These are phyloP conservation scores for Cordyceps militaris DNA, from an alignment of 2,329 filamentous ascomycete genomes.

Conservation along the genomic window DNA sequence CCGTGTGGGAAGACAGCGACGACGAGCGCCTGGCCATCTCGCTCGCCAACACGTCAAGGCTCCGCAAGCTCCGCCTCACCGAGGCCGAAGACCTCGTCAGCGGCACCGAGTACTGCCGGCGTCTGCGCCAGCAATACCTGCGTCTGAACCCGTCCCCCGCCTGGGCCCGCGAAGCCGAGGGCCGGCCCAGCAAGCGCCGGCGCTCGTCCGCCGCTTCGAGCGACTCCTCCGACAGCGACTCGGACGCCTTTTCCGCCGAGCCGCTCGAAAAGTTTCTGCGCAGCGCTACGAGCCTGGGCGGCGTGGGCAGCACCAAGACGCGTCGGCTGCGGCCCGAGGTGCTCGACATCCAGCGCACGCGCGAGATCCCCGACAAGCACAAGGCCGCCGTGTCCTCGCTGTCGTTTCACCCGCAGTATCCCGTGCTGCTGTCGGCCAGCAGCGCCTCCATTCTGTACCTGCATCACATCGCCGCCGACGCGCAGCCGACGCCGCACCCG, in stretches of 20 bases:
- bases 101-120: constrained; percentile 75
- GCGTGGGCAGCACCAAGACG: constrained; percentile 42
- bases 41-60: constrained; percentile 62
- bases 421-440: constrained; percentile 84
- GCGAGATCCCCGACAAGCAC: constrained; percentile 75
- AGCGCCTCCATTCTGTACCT: constrained; percentile 78
- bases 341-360: constrained; percentile 81
- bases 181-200: constrained; percentile 44
- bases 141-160: constrained; percentile 52
- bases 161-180: constrained; percentile 49
- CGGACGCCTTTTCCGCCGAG: constrained; percentile 56
- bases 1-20: constrained; percentile 91
- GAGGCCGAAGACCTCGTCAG: constrained; percentile 81
- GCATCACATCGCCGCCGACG: constrained; percentile 76
- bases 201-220: constrained; percentile 38
- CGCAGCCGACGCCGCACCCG: constrained; percentile 73
- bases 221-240: constrained; percentile 38
- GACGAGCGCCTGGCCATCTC: constrained; percentile 84
- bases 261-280: constrained; percentile 77
- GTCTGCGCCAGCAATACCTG: constrained; percentile 72
- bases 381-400: constrained; percentile 75
- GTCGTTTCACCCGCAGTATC: constrained; percentile 81
- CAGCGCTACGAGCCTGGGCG: constrained; percentile 61
- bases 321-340: constrained; percentile 78
- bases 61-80: constrained; percentile 75